Conservation (phyloP, 2,329 filamentous ascomycete genomes). For the Trichoderma sp. region DNA sequence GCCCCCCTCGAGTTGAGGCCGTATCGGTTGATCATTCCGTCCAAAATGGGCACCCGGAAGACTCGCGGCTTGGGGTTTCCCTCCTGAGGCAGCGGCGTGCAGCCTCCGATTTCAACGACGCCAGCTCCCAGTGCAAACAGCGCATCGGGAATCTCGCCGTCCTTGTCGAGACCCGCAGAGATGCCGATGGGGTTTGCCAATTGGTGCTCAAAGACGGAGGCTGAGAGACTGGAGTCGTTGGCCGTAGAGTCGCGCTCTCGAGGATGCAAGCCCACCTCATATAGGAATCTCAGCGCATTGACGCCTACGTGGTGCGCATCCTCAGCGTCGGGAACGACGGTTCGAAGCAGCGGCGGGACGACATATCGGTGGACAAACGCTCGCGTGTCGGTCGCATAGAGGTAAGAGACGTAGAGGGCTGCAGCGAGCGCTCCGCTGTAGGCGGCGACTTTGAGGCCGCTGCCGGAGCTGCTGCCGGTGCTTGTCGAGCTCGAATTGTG, state of each 20-base stretch:
- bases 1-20: constrained; percentile 91
- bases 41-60: constrained; percentile 79
- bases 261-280: constrained; percentile 74
- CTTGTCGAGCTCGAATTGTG: constrained; percentile 15
- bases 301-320: constrained; percentile 88
- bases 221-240: constrained; percentile 38
- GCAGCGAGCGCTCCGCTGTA: constrained; percentile 47
- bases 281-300: constrained; percentile 67
- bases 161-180: constrained; percentile 94
- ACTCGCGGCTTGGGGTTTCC: constrained; percentile 88
- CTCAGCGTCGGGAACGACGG: constrained; percentile 74
- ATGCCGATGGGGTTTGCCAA: constrained; percentile 89
- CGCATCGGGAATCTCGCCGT: constrained; percentile 82
- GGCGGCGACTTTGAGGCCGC: constrained; percentile 39
- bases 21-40: constrained; percentile 93
- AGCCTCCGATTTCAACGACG: constrained; percentile 89
- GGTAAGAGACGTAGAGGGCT: constrained; percentile 53
- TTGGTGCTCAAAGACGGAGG: constrained; percentile 70
- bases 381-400: constrained; percentile 75
- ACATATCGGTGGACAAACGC: constrained; percentile 69
- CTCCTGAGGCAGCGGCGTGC: constrained; percentile 81
- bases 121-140: constrained; percentile 83
- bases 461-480: not conserved
- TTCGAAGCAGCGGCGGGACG: constrained; percentile 65
- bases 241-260: constrained; percentile 66